These are phyloP conservation scores for Aspergillus sclerotialis DNA, from an alignment of 2,329 filamentous ascomycete genomes.

Conservation along the genomic window DNA sequence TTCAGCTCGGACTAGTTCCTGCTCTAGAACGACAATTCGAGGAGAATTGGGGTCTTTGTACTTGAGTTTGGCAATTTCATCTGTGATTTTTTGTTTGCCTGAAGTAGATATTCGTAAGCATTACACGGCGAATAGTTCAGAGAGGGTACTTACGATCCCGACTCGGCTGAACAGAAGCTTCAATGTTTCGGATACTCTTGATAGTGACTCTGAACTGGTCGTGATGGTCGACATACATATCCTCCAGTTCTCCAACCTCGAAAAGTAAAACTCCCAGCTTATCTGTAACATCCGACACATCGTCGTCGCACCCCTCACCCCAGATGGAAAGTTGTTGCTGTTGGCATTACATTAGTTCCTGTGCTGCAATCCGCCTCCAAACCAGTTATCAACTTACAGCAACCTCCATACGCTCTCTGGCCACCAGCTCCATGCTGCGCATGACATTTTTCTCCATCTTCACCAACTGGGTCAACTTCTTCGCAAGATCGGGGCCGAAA, in stretches of 20 bases:
- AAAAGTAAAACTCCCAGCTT: conserved; percentile 97
- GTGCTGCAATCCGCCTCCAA: neutral
- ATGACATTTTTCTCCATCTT: conserved; percentile 99
- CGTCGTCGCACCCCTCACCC: conserved; percentile 92
- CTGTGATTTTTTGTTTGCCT: conserved; percentile 99
- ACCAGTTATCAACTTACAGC: conserved; percentile 61
- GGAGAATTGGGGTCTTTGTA: conserved; percentile 99
- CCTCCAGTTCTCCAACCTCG: conserved; percentile 96
- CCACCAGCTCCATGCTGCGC: conserved; percentile 93
- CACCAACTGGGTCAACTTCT: conserved; percentile 94
- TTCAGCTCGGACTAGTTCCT: conserved; percentile 96
- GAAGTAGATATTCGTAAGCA: conserved; percentile 4
- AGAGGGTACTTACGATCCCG: conserved; percentile 67
- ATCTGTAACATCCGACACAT: conserved; percentile 97
- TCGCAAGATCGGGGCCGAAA: conserved; percentile 75
- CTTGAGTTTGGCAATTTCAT: conserved; percentile 97
- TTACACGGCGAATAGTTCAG: neutral
- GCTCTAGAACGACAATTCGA: conserved; percentile 94
- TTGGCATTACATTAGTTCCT: conserved; percentile 11
- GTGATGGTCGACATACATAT: conserved; percentile 97
- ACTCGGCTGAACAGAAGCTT: conserved; percentile 95
- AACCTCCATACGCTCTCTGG: conserved; percentile 95
- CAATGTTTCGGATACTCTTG: conserved; percentile 98
- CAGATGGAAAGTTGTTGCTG: conserved; percentile 98
- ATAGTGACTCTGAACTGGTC: conserved; percentile 99